A percentile compares a stretch with the other conserved stretches of the same genome.
Conservation (phyloP, 495 filamentous ascomycete species). For the Xylaria scruposa region DNA sequence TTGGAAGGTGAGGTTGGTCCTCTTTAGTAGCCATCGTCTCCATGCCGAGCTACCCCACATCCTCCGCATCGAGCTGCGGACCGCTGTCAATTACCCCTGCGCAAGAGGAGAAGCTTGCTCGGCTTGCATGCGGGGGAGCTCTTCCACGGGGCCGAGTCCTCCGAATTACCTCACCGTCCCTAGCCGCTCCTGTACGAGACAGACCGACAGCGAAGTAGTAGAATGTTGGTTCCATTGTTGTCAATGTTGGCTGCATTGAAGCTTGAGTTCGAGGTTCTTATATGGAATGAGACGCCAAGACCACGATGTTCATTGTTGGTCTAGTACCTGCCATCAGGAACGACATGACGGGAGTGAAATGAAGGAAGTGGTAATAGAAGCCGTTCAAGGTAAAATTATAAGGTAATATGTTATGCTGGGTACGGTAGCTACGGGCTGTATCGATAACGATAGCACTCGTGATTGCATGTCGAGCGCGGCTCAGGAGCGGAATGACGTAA, state of each 20-base stretch:
- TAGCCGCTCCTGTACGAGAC: slow-evolving; percentile 4
- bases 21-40: slow-evolving; percentile 1
- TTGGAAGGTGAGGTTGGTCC: slow-evolving; percentile 5
- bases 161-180: neutral
- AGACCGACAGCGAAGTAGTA: neutral
- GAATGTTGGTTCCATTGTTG: neutral
- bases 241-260: neutral
- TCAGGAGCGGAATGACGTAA: neutral
- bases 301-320: neutral
- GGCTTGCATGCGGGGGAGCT: slow-evolving; percentile 6
- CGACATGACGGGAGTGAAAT: neutral
- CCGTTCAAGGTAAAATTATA: neutral
- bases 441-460: neutral
- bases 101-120: neutral
- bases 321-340: neutral
- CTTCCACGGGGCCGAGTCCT: slow-evolving; percentile 3
- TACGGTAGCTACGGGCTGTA: neutral
- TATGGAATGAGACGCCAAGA: neutral
- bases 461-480: neutral
- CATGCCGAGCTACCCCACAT: slow-evolving; percentile 18
- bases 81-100: slow-evolving; percentile 1
- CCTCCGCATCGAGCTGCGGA: slow-evolving; percentile 12
- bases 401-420: neutral
- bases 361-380: neutral
- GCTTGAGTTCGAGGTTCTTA: neutral